Conservation (phyloP, 164 flowering plant species). For the Sextonia rubra region DNA sequence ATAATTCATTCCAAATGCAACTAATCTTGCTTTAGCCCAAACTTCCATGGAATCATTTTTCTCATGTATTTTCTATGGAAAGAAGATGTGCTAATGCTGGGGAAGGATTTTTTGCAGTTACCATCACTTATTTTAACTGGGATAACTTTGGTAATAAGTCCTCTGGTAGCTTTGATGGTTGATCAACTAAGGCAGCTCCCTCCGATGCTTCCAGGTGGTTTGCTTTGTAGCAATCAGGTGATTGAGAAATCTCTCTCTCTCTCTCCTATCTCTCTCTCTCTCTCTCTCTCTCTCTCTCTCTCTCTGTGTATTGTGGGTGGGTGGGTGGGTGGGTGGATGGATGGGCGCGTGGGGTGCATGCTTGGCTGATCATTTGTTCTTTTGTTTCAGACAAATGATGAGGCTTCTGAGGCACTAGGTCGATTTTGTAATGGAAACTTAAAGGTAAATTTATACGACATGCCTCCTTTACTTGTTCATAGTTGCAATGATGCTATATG, state of each 20-base stretch:
- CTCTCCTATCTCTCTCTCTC: conserved; percentile 3
- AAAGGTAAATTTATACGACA: conserved; percentile 38
- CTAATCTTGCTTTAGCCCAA: too few species aligned
- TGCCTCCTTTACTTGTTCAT: background rate
- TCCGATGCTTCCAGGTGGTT: conserved; percentile 57
- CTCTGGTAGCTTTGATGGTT: conserved; percentile 91
- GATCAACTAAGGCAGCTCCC: conserved; percentile 89
- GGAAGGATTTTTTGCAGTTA: conserved; percentile 22
- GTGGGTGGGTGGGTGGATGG: too few species aligned
- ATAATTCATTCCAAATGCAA: too few species aligned
- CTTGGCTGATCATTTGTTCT: conserved; percentile 2
- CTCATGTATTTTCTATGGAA: background rate
- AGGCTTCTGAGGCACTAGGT: conserved; percentile 52
- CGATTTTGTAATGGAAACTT: conserved; percentile 51
- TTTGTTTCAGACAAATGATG: conserved; percentile 60
- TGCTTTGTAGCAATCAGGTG: conserved; percentile 81
- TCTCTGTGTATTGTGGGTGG: too few species aligned
- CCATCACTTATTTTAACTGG: conserved; percentile 82
- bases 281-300: background rate
- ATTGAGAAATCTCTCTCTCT: background rate
- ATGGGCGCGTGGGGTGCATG: background rate
- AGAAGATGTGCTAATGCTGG: background rate
- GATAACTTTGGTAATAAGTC: conserved; percentile 80
- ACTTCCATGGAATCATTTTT: too few species aligned
- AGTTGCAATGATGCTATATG: background rate